Conservation (phyloP, 2,329 filamentous ascomycete species). For the Penicillium psychrosexuale region DNA sequence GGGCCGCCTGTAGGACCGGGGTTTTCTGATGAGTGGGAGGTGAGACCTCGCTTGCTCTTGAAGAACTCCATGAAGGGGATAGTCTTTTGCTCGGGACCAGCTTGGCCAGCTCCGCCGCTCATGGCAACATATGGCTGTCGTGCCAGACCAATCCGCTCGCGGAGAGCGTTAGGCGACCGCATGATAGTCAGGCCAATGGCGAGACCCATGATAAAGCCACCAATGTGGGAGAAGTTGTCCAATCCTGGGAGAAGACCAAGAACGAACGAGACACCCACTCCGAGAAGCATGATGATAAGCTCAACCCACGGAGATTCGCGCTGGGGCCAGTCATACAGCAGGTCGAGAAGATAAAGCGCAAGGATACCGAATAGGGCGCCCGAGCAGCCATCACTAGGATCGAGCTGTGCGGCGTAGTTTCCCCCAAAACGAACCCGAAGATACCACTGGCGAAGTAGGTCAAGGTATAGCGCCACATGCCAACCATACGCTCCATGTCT, state of each 20-base stretch:
- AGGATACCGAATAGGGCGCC: constrained; percentile 89
- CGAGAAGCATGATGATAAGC: constrained; percentile 79
- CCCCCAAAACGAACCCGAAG: constrained; percentile 94
- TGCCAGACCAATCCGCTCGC: constrained; percentile 68
- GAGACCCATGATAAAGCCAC: constrained; percentile 89
- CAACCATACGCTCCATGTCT: constrained; percentile 90
- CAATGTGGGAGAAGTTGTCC: constrained; percentile 97
- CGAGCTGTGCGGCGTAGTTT: constrained; percentile 80
- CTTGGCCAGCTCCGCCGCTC: constrained; percentile 46
- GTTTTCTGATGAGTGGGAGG: constrained; percentile 8
- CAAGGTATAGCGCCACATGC: constrained; percentile 78
- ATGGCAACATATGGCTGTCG: constrained; percentile 69
- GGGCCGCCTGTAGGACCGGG: constrained; percentile 16
- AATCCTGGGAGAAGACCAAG: constrained; percentile 86
- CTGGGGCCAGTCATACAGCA: constrained; percentile 88
- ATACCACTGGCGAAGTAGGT: constrained; percentile 91
- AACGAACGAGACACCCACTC: constrained; percentile 85
- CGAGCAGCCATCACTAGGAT: constrained; percentile 84
- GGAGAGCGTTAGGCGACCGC: constrained; percentile 78
- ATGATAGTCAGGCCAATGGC: constrained; percentile 82
- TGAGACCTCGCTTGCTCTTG: constrained; percentile 57
- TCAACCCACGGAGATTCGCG: constrained; percentile 75
- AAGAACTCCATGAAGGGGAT: constrained; percentile 51
- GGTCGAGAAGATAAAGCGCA: constrained; percentile 79
- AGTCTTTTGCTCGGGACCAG: constrained; percentile 36